A percentile compares a stretch with the other conserved stretches of the same genome.
phyloP scores from a whole-genome alignment of 305 asterid genomes.

The Caryopteris hybrid region DNA sequence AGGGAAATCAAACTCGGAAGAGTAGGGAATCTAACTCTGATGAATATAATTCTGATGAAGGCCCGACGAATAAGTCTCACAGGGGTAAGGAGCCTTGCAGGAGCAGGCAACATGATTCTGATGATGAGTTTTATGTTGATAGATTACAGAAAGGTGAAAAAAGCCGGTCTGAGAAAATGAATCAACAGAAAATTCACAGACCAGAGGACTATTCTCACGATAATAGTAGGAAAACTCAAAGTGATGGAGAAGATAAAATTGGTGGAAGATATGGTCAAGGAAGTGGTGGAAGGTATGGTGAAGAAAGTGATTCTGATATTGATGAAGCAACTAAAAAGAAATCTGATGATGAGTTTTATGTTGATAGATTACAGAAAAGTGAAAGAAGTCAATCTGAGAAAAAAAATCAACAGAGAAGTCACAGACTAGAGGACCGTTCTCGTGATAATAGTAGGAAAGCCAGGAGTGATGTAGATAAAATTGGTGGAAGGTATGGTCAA shows the following conservation, averaged over 20 bases:
- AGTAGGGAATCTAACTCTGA: conserved; percentile 22
- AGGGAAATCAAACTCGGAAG: conserved; percentile 1
- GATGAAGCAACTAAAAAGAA: conserved; percentile 19
- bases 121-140: conserved; percentile 27
- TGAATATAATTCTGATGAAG: conserved; percentile 33
- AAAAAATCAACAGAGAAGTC: conserved; percentile 5
- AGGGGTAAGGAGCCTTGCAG: conserved; percentile 30
- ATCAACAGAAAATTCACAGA: conserved; percentile 8
- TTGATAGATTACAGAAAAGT: conserved; percentile 21
- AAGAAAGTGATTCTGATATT: conserved; percentile 28
- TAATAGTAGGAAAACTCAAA: conserved; percentile 11
- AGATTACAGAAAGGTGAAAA: conserved; percentile 26
- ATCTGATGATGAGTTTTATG: conserved; percentile 34
- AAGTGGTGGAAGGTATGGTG: conserved; percentile 24
- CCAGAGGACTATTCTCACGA: conserved; percentile 15
- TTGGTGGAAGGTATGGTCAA: conserved; percentile 5
- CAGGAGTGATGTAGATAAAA: not conserved
- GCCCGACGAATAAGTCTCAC: conserved; percentile 21
- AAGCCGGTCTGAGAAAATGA: conserved; percentile 13
- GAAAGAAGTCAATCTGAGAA: conserved; percentile 24
- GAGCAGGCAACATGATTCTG: conserved; percentile 38
- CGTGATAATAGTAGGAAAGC: not conserved
- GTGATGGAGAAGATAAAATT: conserved; percentile 14
- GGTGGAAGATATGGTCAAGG: conserved; percentile 21
- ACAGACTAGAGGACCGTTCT: conserved; percentile 14